Evolutionary conservation across 2,329 filamentous ascomycete genomes (phyloP).

Genomic region (Xylaria sp.): DNA sequence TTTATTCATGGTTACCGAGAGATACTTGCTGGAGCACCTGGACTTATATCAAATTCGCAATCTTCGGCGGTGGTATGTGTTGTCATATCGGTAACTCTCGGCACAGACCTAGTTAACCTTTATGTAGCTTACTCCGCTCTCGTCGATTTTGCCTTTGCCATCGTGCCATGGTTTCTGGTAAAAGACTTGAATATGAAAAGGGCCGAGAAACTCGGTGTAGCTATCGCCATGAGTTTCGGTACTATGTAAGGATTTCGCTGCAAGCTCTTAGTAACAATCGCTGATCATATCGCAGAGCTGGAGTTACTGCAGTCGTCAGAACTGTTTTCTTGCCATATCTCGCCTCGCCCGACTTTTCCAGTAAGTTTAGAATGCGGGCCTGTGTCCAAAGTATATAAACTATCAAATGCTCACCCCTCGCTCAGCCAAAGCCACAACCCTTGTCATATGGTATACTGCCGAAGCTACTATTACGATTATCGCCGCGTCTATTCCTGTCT

Average conservation of each 20-base stretch:
- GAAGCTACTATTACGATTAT: constrained; percentile 46
- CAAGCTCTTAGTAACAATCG: neutral
- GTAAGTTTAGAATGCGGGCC: constrained; percentile 32
- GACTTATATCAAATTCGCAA: constrained; percentile 38
- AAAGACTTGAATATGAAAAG: constrained; percentile 46
- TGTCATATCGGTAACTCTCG: neutral
- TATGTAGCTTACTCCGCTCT: constrained; percentile 40
- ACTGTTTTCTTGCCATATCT: constrained; percentile 38
- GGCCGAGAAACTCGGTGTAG: constrained; percentile 46
- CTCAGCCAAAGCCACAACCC: constrained; percentile 31
- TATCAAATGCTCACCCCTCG: neutral
- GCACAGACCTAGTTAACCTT: neutral
- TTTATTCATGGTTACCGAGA: constrained; percentile 38
- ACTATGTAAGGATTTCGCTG: constrained; percentile 16
- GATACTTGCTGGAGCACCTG: constrained; percentile 38
- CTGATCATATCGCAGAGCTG: constrained; percentile 32
- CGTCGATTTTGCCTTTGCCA: constrained; percentile 45
- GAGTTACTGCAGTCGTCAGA: constrained; percentile 42
- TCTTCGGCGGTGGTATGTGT: constrained; percentile 39
- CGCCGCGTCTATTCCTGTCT: constrained; percentile 49
- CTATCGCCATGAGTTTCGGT: constrained; percentile 47
- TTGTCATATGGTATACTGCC: constrained; percentile 46
- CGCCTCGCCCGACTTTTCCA: constrained; percentile 36
- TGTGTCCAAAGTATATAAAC: constrained; percentile 2
- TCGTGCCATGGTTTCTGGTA: constrained; percentile 48